Evolutionary conservation across 2,329 filamentous ascomycete genomes (phyloP), one percentile per base, ranked within the genome.

Genomic region (Penicillium palitans): DNA sequence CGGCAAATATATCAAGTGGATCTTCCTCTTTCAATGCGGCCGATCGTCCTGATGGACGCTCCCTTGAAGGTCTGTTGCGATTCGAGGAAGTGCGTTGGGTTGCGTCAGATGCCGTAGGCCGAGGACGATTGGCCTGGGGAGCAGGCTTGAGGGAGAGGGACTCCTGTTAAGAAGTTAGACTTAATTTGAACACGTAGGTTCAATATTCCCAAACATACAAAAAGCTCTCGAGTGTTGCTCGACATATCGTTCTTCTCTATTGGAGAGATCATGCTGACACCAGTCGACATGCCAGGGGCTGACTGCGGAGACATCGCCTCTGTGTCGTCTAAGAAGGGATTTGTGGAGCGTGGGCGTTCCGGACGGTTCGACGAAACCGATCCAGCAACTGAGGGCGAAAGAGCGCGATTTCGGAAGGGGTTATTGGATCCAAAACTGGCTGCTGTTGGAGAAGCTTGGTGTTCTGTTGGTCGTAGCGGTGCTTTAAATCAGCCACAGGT

Each of bases 291-390:
- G 21, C 66, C 63, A 24, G 73, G 72, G 27, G 70, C 69, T 8
- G 73, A 75, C 61, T 73, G 74, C 25, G 72, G 70, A 17, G 75
- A 74, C 39, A 73, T 52, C 6, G 70, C 62, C 40, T 80, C 78
- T 7, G 68, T 68, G 27, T 78, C 77, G 68, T 83, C 83, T 53
- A 88, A 75, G 68, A 88, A 88, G 27, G 86, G 86, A 66, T 88
- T 88, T 46, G 81, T 84, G 52, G 84, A 86, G 56, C 78, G 75
- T 46, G 81, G 82, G 62, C 82, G 80, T 61, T 79, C 72, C 55
- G 77, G 72, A 42, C 66, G 71, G 31, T 57, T 71, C 47, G 66
- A 66, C 52, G 68, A 68, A 53, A 72, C 70, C 46, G 67, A 52
- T 40, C 54, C 54, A 39, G 17, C 65, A 48, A 65, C 67, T 5